These are phyloP conservation scores for Syncephalastrum racemosum DNA, from an alignment of 371 early-diverging fungal species.

Conservation along the genomic window DNA sequence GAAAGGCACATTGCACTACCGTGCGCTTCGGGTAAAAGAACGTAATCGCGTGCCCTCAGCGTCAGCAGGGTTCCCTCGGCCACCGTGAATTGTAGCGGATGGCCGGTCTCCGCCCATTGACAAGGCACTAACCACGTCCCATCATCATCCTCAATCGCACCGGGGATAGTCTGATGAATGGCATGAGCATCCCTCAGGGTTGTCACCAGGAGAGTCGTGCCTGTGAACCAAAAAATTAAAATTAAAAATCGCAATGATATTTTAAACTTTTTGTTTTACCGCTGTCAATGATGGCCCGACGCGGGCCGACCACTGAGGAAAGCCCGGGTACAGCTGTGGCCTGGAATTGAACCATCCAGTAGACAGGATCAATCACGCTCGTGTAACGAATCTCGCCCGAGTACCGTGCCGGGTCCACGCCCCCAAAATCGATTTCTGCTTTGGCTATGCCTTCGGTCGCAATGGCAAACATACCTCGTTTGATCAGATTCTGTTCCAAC, in stretches of 20 bases:
- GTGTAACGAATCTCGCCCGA: constrained; percentile 59
- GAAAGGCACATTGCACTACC: constrained; percentile 56
- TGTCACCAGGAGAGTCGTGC: constrained; percentile 69
- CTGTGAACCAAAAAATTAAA: constrained; percentile 19
- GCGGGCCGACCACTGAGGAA: background rate
- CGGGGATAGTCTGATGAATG: constrained; percentile 57
- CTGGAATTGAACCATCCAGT: constrained; percentile 75
- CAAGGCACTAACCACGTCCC: constrained; percentile 50
- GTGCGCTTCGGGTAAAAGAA: constrained; percentile 44
- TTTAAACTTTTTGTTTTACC: constrained; percentile 19
- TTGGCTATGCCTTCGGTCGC: constrained; percentile 34
- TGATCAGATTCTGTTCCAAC: constrained; percentile 59
- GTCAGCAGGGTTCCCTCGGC: constrained; percentile 39
- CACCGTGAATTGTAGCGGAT: constrained; percentile 41
- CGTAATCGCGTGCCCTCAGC: constrained; percentile 54
- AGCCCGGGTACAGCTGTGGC: too few species aligned
- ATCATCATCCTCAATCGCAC: constrained; percentile 59
- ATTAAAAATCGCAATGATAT: background rate
- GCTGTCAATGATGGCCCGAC: constrained; percentile 52
- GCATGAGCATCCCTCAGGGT: constrained; percentile 59
- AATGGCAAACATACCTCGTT: constrained; percentile 68
- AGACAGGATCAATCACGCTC: constrained; percentile 68
- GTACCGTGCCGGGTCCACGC: constrained; percentile 51
- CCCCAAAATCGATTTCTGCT: constrained; percentile 61
- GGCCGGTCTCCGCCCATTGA: constrained; percentile 36